These are phyloP conservation scores for Austroboletus novae-zelandiae DNA, from an alignment of 1,284 basidiomycete genomes.

Conservation along the genomic window DNA sequence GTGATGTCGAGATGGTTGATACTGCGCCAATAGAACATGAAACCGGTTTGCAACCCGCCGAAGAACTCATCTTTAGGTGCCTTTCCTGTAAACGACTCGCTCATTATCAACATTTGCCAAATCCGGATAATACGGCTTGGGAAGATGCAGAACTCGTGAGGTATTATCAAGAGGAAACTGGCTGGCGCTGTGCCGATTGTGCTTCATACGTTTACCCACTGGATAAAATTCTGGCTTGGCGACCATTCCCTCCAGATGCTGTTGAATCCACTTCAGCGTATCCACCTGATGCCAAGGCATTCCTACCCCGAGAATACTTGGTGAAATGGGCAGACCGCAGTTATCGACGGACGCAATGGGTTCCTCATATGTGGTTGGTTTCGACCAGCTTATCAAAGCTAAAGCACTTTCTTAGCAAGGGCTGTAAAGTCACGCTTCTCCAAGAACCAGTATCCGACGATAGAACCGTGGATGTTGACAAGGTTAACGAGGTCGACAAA, in stretches of 20 bases:
- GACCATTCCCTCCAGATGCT: conserved; percentile 67
- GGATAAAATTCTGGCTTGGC: conserved; percentile 93
- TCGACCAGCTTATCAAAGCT: conserved; percentile 61
- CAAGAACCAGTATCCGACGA: conserved; percentile 41
- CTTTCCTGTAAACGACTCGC: conserved; percentile 74
- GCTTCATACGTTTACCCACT: conserved; percentile 66
- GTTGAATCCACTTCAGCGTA: conserved; percentile 48
- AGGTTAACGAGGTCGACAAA: conserved; percentile 33
- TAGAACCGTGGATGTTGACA: conserved; percentile 30
- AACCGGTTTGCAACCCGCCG: conserved; percentile 20
- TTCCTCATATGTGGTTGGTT: conserved; percentile 86
- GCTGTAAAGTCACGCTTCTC: conserved; percentile 68
- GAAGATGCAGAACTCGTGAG: conserved; percentile 50
- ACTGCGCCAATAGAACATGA: conserved; percentile 13
- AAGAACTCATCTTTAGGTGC: conserved; percentile 74
- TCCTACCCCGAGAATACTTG: conserved; percentile 82
- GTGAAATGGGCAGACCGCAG: conserved; percentile 83
- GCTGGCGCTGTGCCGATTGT: conserved; percentile 84
- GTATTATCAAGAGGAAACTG: conserved; percentile 59
- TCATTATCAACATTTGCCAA: conserved; percentile 74
- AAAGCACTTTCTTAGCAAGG: conserved; percentile 72
- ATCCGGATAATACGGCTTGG: conserved; percentile 40
- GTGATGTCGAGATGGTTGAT: conserved; percentile 36
- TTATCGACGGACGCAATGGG: conserved; percentile 80
- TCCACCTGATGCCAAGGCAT: conserved; percentile 52